Evolutionary conservation across 371 early-diverging fungal species (phyloP).

Genomic region (Rhizomucor miehei): DNA sequence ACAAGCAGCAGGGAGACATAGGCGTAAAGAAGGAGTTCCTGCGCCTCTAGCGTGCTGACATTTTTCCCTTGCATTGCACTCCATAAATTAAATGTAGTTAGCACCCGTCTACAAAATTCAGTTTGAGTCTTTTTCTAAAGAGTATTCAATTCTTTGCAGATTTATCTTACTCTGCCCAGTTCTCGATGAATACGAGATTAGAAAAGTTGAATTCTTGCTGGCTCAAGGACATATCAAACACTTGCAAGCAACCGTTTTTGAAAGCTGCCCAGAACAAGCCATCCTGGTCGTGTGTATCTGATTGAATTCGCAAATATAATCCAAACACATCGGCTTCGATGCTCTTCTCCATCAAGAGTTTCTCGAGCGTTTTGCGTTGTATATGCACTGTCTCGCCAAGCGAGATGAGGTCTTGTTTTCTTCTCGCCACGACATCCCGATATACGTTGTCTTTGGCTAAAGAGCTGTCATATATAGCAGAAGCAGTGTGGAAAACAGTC

Average conservation of each 20-base stretch:
- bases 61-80: constrained; percentile 9
- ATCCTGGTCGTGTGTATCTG: constrained; percentile 11
- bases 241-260: constrained; percentile 37
- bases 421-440: constrained; percentile 13
- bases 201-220: constrained; percentile 31
- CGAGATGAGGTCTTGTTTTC: constrained; percentile 23
- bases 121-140: neutral
- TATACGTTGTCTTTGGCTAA: constrained; percentile 5
- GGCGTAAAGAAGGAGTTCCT: constrained; percentile 45
- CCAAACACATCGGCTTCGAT: constrained; percentile 56
- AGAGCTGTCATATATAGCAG: constrained; percentile 26
- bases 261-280: constrained; percentile 33
- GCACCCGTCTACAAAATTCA: constrained; percentile 24
- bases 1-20: constrained; percentile 46
- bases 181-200: constrained; percentile 34
- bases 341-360: constrained; percentile 52
- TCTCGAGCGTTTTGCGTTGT: constrained; percentile 17
- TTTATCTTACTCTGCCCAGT: constrained; percentile 38
- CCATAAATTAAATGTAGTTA: constrained; percentile 36
- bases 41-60: constrained; percentile 17
- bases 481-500: constrained; percentile 39
- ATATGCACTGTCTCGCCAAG: constrained; percentile 34
- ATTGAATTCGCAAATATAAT: constrained; percentile 32
- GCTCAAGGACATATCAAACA: constrained; percentile 29
- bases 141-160: neutral